Conservation (phyloP, 1,139 yeast genomes). For the Saccharomyces pastorianus region DNA sequence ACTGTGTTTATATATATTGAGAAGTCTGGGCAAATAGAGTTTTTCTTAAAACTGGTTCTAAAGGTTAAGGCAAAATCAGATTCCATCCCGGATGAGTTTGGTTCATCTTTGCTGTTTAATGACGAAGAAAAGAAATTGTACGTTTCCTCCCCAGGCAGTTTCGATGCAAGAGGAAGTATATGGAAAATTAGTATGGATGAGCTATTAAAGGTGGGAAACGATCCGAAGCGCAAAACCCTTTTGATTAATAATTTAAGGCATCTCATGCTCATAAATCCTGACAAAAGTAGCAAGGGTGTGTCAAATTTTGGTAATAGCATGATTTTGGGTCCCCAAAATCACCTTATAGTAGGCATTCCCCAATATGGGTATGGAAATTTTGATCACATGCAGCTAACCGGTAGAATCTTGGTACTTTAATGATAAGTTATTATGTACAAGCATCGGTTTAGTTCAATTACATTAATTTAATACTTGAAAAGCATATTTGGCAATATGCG, state of each 20-base stretch:
- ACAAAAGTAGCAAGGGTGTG: constrained; percentile 22
- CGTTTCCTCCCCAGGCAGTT: constrained; percentile 37
- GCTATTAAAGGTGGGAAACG: constrained; percentile 10
- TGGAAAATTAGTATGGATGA: constrained; percentile 34
- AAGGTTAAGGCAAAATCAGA: constrained; percentile 11
- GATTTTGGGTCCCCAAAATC: constrained; percentile 20
- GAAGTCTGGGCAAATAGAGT: constrained; percentile 8
- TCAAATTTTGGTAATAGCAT: constrained; percentile 38
- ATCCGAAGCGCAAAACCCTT: constrained; percentile 7
- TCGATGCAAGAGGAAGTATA: constrained; percentile 37
- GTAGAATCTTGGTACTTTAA: constrained; percentile 11
- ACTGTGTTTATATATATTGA: constrained; percentile 33
- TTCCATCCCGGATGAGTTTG: constrained; percentile 33
- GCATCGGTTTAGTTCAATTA: background rate
- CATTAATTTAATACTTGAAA: background rate
- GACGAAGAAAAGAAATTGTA: constrained; percentile 20
- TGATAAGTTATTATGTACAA: background rate
- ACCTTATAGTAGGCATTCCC: constrained; percentile 42
- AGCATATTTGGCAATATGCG: background rate
- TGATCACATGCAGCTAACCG: constrained; percentile 13
- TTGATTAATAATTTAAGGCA: constrained; percentile 8
- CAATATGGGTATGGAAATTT: constrained; percentile 33
- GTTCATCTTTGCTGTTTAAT: constrained; percentile 23
- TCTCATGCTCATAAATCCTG: constrained; percentile 8
- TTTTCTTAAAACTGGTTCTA: constrained; percentile 13